Evolutionary conservation across 2,329 filamentous ascomycete species (phyloP).

Genomic region (Helicocarpus griseus): DNA sequence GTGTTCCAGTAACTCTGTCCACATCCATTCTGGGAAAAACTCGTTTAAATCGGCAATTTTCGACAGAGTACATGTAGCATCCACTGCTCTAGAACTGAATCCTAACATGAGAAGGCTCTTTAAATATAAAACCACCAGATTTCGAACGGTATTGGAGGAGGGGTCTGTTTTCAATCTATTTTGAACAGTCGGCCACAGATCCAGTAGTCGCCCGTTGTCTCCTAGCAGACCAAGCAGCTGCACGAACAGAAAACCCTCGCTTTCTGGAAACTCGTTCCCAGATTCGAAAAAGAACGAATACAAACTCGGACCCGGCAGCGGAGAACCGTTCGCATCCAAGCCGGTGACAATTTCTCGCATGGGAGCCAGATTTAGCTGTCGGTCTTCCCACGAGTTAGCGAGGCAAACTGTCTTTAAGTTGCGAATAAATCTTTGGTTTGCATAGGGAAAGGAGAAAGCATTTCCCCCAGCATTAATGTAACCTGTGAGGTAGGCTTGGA

Average conservation of each 20-base stretch:
- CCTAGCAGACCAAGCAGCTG: constrained; percentile 13
- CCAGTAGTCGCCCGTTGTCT: constrained; percentile 14
- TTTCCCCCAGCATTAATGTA: constrained; percentile 10
- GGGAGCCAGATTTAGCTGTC: neutral
- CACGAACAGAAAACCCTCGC: constrained; percentile 5
- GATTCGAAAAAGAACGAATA: neutral
- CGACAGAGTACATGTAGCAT: constrained; percentile 19
- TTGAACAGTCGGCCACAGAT: constrained; percentile 18
- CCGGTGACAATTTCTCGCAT: constrained; percentile 10
- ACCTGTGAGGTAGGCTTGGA: constrained; percentile 19
- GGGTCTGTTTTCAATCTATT: neutral
- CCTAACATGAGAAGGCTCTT: constrained; percentile 17
- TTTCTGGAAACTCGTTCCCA: too few species aligned
- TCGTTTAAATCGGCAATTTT: constrained; percentile 13
- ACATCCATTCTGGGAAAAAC: constrained; percentile 13
- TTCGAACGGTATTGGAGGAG: constrained; percentile 2
- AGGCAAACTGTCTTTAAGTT: constrained; percentile 8
- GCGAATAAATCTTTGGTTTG: constrained; percentile 11
- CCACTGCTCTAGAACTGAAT: constrained; percentile 16
- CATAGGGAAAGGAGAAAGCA: constrained; percentile 14
- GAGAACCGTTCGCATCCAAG: neutral
- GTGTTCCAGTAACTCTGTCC: constrained; percentile 11
- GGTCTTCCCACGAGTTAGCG: constrained; percentile 4
- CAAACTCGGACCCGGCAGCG: neutral
- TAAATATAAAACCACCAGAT: constrained; percentile 19